Percentiles rank a stretch among this genome's conserved stretches.
Evolutionary conservation across 768 basidiomycete genomes (phyloP).

Genomic region (Tulasnella sp.): DNA sequence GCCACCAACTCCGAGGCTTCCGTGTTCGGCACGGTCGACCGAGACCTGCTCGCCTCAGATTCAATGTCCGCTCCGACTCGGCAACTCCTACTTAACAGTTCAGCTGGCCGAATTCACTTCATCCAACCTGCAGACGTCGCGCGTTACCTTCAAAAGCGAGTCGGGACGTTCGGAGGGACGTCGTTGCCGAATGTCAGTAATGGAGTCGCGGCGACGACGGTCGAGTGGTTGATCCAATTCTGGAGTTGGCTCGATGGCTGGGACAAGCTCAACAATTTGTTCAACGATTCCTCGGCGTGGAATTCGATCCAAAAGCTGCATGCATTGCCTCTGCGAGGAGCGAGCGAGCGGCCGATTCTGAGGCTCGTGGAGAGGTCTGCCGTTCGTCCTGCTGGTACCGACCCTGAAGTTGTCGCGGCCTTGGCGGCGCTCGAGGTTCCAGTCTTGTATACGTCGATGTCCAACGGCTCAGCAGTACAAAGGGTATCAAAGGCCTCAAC

Average conservation of each 20-base stretch:
- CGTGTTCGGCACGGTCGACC: not conserved
- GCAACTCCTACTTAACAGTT: not conserved
- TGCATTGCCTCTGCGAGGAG: not conserved
- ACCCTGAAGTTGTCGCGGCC: not conserved
- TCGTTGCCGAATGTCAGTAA: not conserved
- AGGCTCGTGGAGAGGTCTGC: conserved; percentile 2
- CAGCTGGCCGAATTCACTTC: not conserved
- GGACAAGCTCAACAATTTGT: not conserved
- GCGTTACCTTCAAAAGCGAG: not conserved
- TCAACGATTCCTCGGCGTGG: not conserved
- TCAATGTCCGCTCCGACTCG: not conserved
- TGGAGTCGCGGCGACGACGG: conserved; percentile 28
- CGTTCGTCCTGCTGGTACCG: not conserved
- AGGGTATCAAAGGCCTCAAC: not conserved
- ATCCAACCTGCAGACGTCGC: not conserved
- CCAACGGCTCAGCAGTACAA: not conserved
- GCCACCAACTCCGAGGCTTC: conserved; percentile 3
- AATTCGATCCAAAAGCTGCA: not conserved
- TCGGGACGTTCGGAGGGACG: not conserved
- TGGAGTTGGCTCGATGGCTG: conserved; percentile 47
- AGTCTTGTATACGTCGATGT: not conserved
- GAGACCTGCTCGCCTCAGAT: not conserved
- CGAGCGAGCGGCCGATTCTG: not conserved
- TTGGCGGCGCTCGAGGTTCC: not conserved
- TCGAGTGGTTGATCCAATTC: conserved; percentile 44